These are phyloP conservation scores for Phytophthora hibernalis DNA, from an alignment of 352 stramenopile species.

Conservation along the genomic window DNA sequence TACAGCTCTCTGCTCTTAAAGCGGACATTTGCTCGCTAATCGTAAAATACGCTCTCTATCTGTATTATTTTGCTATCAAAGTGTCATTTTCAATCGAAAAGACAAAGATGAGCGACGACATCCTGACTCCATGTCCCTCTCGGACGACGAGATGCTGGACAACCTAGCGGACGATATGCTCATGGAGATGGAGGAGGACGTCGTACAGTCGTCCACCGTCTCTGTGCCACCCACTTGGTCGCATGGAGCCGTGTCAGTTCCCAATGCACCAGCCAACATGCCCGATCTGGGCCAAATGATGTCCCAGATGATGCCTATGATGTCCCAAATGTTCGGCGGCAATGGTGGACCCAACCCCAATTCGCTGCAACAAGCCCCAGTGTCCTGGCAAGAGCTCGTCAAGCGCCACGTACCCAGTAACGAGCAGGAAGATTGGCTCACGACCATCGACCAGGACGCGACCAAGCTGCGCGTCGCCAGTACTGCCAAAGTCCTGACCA, in stretches of 20 bases:
- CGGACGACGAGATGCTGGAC: constrained; percentile 88
- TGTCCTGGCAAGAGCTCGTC: constrained; percentile 78
- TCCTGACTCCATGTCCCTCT: constrained; percentile 87
- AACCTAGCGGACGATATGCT: constrained; percentile 84
- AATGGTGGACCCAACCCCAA: constrained; percentile 36
- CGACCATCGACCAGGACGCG: constrained; percentile 68
- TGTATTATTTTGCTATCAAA: not conserved
- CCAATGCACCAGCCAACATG: constrained; percentile 36
- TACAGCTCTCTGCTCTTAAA: constrained; percentile 18
- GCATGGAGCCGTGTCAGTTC: constrained; percentile 13
- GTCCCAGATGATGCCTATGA: constrained; percentile 90
- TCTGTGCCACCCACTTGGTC: constrained; percentile 41
- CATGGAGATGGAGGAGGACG: constrained; percentile 63
- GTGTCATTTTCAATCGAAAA: not conserved
- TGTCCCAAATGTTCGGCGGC: constrained; percentile 79
- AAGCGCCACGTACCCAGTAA: constrained; percentile 57
- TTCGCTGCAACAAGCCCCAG: constrained; percentile 41
- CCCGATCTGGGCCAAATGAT: constrained; percentile 85
- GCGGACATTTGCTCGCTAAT: constrained; percentile 4
- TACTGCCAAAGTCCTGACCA: constrained; percentile 35
- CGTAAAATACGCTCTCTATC: constrained; percentile 6
- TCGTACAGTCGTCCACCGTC: constrained; percentile 9
- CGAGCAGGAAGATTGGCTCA: constrained; percentile 73
- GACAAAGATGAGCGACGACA: constrained; percentile 66
- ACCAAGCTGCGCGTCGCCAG: constrained; percentile 45